These are phyloP conservation scores for Cystobasidium pallidum DNA, from an alignment of 1,284 basidiomycete genomes.

Conservation along the genomic window DNA sequence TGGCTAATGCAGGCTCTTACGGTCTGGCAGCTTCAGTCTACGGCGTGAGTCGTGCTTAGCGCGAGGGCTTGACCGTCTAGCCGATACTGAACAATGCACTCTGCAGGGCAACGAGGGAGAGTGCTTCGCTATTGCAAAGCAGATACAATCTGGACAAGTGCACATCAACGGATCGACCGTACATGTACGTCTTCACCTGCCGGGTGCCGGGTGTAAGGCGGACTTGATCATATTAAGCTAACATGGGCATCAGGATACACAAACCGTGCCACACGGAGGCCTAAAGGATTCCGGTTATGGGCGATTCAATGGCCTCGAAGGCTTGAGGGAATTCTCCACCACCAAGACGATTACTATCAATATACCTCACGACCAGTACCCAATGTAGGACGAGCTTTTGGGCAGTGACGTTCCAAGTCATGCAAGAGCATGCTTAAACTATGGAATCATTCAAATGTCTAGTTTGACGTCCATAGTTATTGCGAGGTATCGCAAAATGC, in stretches of 20 bases:
- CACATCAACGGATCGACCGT: conserved; percentile 49
- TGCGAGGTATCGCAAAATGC: no score
- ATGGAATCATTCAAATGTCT: no score
- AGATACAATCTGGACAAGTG: conserved; percentile 53
- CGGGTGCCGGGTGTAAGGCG: not conserved
- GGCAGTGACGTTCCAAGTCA: no score
- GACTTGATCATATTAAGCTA: not conserved
- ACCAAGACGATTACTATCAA: conserved; percentile 21
- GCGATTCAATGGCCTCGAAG: conserved; percentile 38
- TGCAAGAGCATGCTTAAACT: no score
- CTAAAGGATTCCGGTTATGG: conserved; percentile 25
- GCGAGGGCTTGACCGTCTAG: not conserved
- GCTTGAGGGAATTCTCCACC: conserved; percentile 18
- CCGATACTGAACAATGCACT: not conserved
- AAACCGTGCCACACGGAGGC: conserved; percentile 30
- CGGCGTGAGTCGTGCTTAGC: conserved; percentile 14
- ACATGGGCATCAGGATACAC: conserved; percentile 3
- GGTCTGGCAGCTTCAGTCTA: conserved; percentile 54
- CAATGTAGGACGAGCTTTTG: conserved; percentile 9
- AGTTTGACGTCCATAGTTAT: no score
- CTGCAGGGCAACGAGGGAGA: conserved; percentile 5
- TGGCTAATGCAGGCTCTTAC: conserved; percentile 53
- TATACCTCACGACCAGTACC: conserved; percentile 12
- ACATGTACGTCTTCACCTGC: not conserved
- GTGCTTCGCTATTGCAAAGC: conserved; percentile 45